These are phyloP conservation scores for Plasmodium gonderi DNA, from an alignment of 169 alveolate genomes.

Conservation along the genomic window DNA sequence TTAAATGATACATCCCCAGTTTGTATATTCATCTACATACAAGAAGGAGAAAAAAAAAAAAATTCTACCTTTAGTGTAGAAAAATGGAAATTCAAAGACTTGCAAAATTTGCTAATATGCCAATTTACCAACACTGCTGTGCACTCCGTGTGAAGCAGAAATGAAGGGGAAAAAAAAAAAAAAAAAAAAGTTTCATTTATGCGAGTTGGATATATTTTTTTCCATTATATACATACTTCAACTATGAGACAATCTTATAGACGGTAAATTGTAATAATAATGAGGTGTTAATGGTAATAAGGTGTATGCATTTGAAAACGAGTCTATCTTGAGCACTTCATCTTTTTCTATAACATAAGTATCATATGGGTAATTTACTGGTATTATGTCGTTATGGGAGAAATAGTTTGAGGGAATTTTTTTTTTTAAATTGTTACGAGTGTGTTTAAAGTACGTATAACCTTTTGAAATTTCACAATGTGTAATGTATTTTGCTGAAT, in stretches of 20 bases:
- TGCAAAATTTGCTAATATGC: too few species aligned
- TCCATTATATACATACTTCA: neutral
- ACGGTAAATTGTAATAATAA: conserved; percentile 51
- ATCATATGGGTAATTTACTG: neutral
- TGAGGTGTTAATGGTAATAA: conserved; percentile 41
- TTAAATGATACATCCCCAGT: neutral
- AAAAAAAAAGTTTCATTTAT: too few species aligned
- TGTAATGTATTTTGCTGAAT: too few species aligned
- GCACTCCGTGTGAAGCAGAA: too few species aligned
- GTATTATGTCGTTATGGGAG: neutral
- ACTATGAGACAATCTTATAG: conserved; percentile 22
- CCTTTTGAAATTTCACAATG: neutral
- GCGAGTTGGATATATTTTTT: neutral
- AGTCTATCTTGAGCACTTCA: neutral
- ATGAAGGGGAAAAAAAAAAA: neutral
- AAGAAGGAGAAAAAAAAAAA: neutral
- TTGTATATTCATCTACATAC: neutral
- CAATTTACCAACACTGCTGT: too few species aligned
- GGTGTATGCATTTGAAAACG: neutral
- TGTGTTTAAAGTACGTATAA: conserved; percentile 11
- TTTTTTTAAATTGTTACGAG: neutral
- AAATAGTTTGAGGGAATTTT: neutral
- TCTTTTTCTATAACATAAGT: neutral
- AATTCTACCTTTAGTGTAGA: too few species aligned
- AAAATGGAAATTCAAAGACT: too few species aligned